Percentiles rank a stretch among this genome's conserved stretches.
Conservation (phyloP, 495 filamentous ascomycete genomes). For the Cercophora sp. region DNA sequence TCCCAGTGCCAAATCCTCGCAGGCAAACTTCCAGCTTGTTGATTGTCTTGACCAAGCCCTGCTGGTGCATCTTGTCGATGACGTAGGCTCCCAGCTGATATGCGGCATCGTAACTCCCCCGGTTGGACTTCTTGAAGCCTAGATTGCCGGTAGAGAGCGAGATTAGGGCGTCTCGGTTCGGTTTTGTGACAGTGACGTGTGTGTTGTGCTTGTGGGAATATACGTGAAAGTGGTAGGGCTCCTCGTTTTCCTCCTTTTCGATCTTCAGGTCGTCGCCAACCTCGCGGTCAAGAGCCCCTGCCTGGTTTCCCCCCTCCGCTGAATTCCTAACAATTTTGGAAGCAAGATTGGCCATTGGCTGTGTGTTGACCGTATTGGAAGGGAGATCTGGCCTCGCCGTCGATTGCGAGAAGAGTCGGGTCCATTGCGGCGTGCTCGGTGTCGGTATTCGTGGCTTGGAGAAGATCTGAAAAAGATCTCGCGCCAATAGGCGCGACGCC, state of each 20-base stretch:
- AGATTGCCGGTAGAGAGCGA: conserved; percentile 76
- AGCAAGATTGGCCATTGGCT: too few species aligned
- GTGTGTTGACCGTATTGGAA: too few species aligned
- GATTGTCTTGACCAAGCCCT: conserved; percentile 58
- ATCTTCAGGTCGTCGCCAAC: conserved; percentile 14
- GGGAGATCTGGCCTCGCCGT: neutral
- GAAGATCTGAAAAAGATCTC: conserved; percentile 29
- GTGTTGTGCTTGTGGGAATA: conserved; percentile 87
- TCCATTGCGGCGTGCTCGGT: conserved; percentile 28
- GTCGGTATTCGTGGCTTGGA: conserved; percentile 21
- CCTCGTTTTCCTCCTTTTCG: conserved; percentile 28
- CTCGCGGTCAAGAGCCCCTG: neutral
- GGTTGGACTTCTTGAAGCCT: conserved; percentile 74
- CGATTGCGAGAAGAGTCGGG: conserved; percentile 43
- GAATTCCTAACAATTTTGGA: conserved; percentile 4
- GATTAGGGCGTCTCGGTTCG: conserved; percentile 71
- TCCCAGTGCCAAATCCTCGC: conserved; percentile 76
- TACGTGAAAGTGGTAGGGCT: conserved; percentile 81
- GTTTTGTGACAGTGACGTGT: conserved; percentile 80
- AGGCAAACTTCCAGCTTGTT: conserved; percentile 69
- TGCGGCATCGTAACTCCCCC: conserved; percentile 84
- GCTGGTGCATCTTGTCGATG: conserved; percentile 72
- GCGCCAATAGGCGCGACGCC: conserved; percentile 44
- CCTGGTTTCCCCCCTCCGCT: conserved; percentile 1
- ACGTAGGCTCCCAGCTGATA: conserved; percentile 82